Conservation (phyloP, 2,329 filamentous ascomycete species). For the Colletotrichum spinosum region DNA sequence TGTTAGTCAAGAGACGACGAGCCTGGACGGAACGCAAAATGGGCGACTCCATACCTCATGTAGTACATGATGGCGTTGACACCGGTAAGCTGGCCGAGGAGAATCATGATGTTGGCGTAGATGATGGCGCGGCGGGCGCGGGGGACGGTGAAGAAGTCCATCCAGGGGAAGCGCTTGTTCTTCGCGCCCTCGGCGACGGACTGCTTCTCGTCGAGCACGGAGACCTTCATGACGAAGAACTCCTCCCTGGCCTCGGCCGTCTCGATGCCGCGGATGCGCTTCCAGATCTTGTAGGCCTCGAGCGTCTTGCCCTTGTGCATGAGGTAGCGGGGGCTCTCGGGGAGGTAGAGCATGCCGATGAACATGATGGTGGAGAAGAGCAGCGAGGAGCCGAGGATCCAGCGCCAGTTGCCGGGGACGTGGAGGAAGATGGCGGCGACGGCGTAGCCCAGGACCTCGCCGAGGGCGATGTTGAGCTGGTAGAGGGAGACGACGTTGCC, state of each 20-base stretch:
- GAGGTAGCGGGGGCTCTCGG: conserved; percentile 75
- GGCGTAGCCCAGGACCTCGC: conserved; percentile 79
- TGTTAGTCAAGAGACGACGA: not conserved
- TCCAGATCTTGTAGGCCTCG: conserved; percentile 72
- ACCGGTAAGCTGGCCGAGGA: conserved; percentile 77
- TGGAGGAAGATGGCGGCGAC: conserved; percentile 78
- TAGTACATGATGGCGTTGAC: conserved; percentile 80
- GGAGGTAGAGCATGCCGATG: conserved; percentile 76
- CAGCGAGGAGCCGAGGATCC: conserved; percentile 78
- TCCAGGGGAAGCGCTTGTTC: conserved; percentile 72
- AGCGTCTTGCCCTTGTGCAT: conserved; percentile 70
- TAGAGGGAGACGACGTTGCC: conserved; percentile 81
- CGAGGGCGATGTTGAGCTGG: conserved; percentile 81
- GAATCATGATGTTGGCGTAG: conserved; percentile 77
- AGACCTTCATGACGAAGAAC: conserved; percentile 78
- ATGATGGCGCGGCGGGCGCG: conserved; percentile 74
- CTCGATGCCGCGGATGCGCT: conserved; percentile 73
- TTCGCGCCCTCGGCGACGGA: conserved; percentile 61
- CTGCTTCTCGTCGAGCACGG: conserved; percentile 68
- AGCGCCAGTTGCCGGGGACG: conserved; percentile 79
- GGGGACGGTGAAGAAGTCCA: conserved; percentile 79
- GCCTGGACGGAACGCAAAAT: not conserved
- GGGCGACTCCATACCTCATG: conserved; percentile 57
- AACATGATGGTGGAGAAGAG: conserved; percentile 64
- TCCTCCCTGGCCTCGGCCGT: conserved; percentile 71